These are phyloP conservation scores for Oehlia diaphana DNA, from an alignment of 192 early-diverging fungal genomes.

Conservation along the genomic window DNA sequence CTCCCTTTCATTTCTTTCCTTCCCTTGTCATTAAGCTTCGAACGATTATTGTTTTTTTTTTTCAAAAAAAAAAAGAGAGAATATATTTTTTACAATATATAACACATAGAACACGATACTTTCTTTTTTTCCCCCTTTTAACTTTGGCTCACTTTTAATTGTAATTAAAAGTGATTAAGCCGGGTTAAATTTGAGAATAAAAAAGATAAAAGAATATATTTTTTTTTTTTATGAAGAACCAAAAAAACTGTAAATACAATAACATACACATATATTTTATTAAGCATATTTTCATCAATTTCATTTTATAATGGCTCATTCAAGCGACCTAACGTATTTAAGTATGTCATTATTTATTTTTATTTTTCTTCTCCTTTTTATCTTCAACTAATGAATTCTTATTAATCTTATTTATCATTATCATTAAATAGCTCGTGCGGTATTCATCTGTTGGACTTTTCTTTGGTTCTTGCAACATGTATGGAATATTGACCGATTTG, in stretches of 20 bases:
- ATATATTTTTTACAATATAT: no score
- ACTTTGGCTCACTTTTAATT: neutral
- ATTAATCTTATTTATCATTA: no score
- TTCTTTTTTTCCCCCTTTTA: neutral
- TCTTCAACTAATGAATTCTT: neutral
- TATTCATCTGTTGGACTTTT: slow-evolving; percentile 21
- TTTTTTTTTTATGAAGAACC: no score
- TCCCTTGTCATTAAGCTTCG: no score
- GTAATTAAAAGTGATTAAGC: neutral
- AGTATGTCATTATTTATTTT: neutral
- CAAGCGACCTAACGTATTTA: slow-evolving; percentile 14
- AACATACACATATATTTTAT: neutral
- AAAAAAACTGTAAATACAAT: neutral
- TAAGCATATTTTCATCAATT: no score
- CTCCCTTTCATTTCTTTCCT: no score
- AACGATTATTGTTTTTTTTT: neutral
- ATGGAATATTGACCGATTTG: slow-evolving; percentile 16
- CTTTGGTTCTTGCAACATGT: slow-evolving; percentile 25
- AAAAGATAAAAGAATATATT: neutral
- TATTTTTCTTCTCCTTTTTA: neutral
- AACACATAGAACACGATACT: neutral
- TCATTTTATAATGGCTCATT: neutral
- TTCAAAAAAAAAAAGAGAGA: neutral
- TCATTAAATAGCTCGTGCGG: slow-evolving; percentile 7
- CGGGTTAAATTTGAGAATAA: neutral